These are phyloP conservation scores for Paramecium bursaria DNA, from an alignment of 73 alveolate species.

Conservation along the genomic window DNA sequence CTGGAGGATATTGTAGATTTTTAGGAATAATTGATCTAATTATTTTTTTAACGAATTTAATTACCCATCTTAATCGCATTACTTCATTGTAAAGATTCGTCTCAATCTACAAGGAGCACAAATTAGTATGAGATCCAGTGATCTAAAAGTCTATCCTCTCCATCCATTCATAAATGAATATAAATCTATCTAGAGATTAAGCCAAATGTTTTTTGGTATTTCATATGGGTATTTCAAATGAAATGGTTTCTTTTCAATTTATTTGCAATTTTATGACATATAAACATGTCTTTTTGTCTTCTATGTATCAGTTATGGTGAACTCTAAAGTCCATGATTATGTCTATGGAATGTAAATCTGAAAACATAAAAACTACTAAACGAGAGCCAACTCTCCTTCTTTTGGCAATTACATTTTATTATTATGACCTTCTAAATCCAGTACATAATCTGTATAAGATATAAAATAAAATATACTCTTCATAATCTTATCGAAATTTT, in stretches of 20 bases:
- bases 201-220: slow-evolving; percentile 55
- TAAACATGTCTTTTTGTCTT: slow-evolving; percentile 43
- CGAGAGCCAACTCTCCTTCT: slow-evolving; percentile 42
- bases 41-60: background rate
- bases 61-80: slow-evolving; percentile 43
- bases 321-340: slow-evolving; percentile 29
- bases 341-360: slow-evolving; percentile 35
- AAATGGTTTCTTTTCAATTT: slow-evolving; percentile 56
- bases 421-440: slow-evolving; percentile 23
- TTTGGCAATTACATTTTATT: slow-evolving; percentile 28
- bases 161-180: slow-evolving; percentile 49
- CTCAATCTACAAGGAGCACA: slow-evolving; percentile 51
- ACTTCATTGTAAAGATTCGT: slow-evolving; percentile 40
- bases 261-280: slow-evolving; percentile 48
- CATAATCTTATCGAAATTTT: slow-evolving; percentile 41
- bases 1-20: slow-evolving; percentile 2
- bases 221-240: slow-evolving; percentile 41
- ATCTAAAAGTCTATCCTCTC: slow-evolving; percentile 55
- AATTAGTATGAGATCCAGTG: background rate
- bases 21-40: background rate
- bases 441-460: slow-evolving; percentile 21
- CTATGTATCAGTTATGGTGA: slow-evolving; percentile 37
- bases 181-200: slow-evolving; percentile 36
- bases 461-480: slow-evolving; percentile 25
- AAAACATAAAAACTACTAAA: slow-evolving; percentile 9